Evolutionary conservation across 2,329 filamentous ascomycete species (phyloP).

Genomic region (Alternaria postmessia): DNA sequence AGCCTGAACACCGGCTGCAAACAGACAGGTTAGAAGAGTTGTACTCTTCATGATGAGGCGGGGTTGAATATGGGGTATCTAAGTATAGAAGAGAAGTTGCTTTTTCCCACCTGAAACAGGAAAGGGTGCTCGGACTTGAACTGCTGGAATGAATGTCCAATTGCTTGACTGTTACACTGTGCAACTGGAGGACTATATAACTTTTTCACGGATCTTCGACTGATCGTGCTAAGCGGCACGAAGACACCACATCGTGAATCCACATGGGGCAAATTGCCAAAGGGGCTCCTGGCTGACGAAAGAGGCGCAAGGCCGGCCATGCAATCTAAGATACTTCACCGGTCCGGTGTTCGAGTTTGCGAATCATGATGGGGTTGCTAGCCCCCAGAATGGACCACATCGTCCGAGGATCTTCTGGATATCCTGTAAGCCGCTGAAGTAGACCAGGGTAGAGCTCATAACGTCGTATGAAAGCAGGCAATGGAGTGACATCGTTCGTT

Average conservation of each 20-base stretch:
- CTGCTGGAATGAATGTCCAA: not conserved
- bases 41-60: constrained; percentile 1
- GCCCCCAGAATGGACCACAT: not conserved
- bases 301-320: not conserved
- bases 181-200: constrained; percentile 3
- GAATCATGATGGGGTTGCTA: not conserved
- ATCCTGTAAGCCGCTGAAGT: not conserved
- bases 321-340: not conserved
- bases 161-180: not conserved
- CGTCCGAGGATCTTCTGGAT: not conserved
- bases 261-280: not conserved
- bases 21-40: constrained; percentile 6
- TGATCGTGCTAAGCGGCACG: not conserved
- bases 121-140: constrained; percentile 1
- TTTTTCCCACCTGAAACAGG: not conserved
- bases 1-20: constrained; percentile 14
- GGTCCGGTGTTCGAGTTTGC: not conserved
- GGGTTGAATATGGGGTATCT: not conserved
- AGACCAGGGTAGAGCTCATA: not conserved
- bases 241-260: not conserved
- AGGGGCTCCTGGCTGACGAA: not conserved
- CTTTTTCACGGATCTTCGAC: not conserved
- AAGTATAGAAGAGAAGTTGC: constrained; percentile 1
- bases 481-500: constrained; percentile 2
- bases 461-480: not conserved